Evolutionary conservation across 495 filamentous ascomycete species (phyloP).

Genomic region (Collariella sp.): DNA sequence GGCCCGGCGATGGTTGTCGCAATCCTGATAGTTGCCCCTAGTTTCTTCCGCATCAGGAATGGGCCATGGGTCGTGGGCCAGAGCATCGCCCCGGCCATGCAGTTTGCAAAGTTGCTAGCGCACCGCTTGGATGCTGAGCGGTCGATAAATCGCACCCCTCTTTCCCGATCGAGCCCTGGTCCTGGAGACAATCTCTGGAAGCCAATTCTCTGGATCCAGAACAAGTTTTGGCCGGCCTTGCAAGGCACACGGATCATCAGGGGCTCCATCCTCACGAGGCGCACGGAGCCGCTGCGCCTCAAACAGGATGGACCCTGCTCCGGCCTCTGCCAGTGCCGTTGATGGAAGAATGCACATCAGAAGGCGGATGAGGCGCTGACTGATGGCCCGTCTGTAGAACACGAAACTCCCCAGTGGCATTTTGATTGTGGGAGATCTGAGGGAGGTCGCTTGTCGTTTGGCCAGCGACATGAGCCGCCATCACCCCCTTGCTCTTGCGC

Average conservation of each 20-base stretch:
- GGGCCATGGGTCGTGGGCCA: neutral
- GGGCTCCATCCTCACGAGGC: neutral
- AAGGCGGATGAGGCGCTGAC: neutral
- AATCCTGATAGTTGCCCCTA: neutral
- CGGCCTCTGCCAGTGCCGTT: neutral
- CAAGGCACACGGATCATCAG: neutral
- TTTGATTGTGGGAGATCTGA: too few species aligned
- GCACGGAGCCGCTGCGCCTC: neutral
- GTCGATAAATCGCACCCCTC: neutral
- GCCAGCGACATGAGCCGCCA: too few species aligned
- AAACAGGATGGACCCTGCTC: neutral
- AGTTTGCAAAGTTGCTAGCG: neutral
- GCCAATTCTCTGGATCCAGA: neutral
- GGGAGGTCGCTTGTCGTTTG: too few species aligned
- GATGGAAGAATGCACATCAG: neutral
- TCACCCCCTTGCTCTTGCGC: too few species aligned
- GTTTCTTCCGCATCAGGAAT: slow-evolving; percentile 5
- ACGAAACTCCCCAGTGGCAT: neutral
- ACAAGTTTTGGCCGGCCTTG: neutral
- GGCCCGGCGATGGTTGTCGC: neutral
- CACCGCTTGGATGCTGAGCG: neutral
- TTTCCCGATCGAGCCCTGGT: neutral
- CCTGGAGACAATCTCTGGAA: neutral
- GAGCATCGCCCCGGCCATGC: neutral
- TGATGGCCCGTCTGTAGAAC: neutral